Conservation (phyloP, 2,329 filamentous ascomycete genomes). For the Plenodomus biglobosus region DNA sequence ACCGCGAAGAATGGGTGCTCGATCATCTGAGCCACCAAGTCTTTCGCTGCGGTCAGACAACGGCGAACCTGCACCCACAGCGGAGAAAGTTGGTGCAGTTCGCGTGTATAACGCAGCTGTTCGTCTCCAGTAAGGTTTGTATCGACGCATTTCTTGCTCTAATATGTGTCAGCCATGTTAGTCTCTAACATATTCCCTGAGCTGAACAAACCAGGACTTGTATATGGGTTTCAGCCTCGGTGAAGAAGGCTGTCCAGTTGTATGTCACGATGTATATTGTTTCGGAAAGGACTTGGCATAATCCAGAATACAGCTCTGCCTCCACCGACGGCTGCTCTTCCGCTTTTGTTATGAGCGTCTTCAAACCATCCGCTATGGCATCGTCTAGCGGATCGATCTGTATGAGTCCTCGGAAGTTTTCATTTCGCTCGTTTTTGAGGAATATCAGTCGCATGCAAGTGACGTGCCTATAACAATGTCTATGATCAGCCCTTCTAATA, state of each 20-base stretch:
- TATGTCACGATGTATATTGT: slow-evolving; percentile 3
- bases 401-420: neutral
- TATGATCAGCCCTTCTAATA: too few relatives aligned
- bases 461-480: neutral
- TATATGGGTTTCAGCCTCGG: slow-evolving; percentile 7
- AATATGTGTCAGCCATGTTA: too few relatives aligned
- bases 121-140: slow-evolving; percentile 2
- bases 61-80: slow-evolving; percentile 13
- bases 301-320: slow-evolving; percentile 4
- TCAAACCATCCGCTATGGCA: slow-evolving; percentile 1
- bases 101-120: slow-evolving; percentile 11
- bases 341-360: slow-evolving; percentile 4
- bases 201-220: slow-evolving; percentile 3
- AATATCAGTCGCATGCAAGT: slow-evolving; percentile 5
- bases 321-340: neutral
- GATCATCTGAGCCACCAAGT: slow-evolving; percentile 9
- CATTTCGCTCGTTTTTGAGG: neutral
- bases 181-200: too few relatives aligned
- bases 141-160: slow-evolving; percentile 15
- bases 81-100: slow-evolving; percentile 11
- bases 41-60: slow-evolving; percentile 6
- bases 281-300: slow-evolving; percentile 8
- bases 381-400: slow-evolving; percentile 7
- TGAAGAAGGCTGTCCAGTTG: slow-evolving; percentile 6
- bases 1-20: slow-evolving; percentile 5